Base-by-base conservation (phyloP, 2,329 filamentous ascomycete genomes). In the Ambrosiella xylebori region DNA sequence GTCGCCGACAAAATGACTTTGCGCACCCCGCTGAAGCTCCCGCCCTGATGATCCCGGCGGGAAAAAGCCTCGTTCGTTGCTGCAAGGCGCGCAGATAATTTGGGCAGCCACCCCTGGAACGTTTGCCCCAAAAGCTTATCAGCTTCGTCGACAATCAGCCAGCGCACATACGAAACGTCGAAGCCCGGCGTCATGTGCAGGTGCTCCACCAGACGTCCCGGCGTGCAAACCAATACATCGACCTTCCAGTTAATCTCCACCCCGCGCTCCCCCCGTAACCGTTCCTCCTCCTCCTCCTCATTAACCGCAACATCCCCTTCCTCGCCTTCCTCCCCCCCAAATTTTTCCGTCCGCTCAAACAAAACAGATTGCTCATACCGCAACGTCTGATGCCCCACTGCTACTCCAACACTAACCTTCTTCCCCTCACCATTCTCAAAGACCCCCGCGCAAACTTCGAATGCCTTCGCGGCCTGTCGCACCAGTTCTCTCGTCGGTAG, bases 1-100 rank as follows among this genome's bases (percentile, higher is more conserved):
- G 91, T 96, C 5, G 91, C 93, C 67, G 88, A 95, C 2, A 96
- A 76, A 56, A 97, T 78, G 15, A 96, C 76, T 70, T 96, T 97
- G 55, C 83, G 81, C 2, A 93, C 74, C 13, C 74, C 76, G 4
- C 70, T 72, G 47, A 75, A 70, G 57, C 19, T 74, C 76, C 63
- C 80, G 76, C 53, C 78, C 72, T 1, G 74, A 71, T 27, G 76
- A 54, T 63, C 61, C 12, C 1, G 71, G 19, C 57, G 57, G 3
- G 59, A 61, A 27, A 59, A 58, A 13, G 56, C 52, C 6, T 49
- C 55, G 3, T 41, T 56, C 7, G 36, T 39, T 8, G 74, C 73
- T 1, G 68, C 68, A 1, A 68, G 69, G 41, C 75, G 74, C 13
- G 82, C 78, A 66, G 88, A 83, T 6, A 93, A 79, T 0, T 84